Percentiles rank a stretch among this genome's conserved stretches.
Conservation (phyloP, 345 rosid species). For the Psidium guajava region DNA sequence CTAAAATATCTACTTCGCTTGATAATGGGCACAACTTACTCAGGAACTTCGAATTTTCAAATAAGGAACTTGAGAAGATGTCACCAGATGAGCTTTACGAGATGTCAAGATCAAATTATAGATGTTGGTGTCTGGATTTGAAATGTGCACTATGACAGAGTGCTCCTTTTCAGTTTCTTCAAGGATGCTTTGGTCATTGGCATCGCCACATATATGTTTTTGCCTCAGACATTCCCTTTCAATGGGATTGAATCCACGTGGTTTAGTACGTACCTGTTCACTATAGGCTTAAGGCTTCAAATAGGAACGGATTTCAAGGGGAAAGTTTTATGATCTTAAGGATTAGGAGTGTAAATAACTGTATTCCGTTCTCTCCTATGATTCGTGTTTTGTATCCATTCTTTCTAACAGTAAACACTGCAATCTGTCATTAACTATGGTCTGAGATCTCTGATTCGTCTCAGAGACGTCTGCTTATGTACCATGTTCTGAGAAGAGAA, state of each 20-base stretch:
- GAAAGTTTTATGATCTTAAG: background rate
- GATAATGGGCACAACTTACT: background rate
- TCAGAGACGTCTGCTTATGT: background rate
- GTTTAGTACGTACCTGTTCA: background rate
- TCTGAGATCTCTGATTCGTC: background rate
- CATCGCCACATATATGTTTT: background rate
- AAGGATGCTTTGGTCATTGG: background rate
- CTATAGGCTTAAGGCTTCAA: background rate
- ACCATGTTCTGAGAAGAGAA: background rate
- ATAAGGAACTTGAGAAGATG: conserved; percentile 49
- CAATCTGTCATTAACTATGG: background rate
- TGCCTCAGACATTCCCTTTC: background rate
- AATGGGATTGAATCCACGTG: background rate
- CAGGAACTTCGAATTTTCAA: conserved; percentile 2
- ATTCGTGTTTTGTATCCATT: background rate
- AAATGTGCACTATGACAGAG: background rate
- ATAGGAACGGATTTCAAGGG: background rate
- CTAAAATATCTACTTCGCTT: background rate
- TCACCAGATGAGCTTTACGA: conserved; percentile 41
- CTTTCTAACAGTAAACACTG: background rate
- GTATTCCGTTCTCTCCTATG: background rate
- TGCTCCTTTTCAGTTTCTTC: background rate
- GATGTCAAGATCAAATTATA: conserved; percentile 41
- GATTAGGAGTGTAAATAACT: background rate
- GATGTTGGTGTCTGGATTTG: conserved; percentile 62